These are phyloP conservation scores for Xylaria curta DNA, from an alignment of 495 filamentous ascomycete species.

Conservation along the genomic window DNA sequence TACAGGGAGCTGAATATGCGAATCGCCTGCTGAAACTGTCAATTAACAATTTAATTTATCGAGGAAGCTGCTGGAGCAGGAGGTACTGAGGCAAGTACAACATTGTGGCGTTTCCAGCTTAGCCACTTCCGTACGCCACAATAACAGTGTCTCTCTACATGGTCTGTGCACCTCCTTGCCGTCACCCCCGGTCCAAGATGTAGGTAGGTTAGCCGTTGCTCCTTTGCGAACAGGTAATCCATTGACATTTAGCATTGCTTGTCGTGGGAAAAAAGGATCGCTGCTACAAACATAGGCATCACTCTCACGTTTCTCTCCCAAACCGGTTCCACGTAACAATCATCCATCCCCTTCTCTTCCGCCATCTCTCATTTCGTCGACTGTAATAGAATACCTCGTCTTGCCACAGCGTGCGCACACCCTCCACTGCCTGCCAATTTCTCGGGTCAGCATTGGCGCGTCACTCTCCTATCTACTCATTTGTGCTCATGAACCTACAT, in stretches of 20 bases:
- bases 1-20: too few relatives aligned
- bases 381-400: slow-evolving; percentile 38
- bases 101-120: too few relatives aligned
- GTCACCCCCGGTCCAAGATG: neutral
- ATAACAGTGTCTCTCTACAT: too few relatives aligned
- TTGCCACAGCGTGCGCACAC: slow-evolving; percentile 23
- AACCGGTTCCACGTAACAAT: slow-evolving; percentile 33
- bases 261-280: slow-evolving; percentile 34
- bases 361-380: slow-evolving; percentile 27
- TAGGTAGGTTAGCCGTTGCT: slow-evolving; percentile 11
- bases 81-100: too few relatives aligned
- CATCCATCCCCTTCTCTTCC: slow-evolving; percentile 23
- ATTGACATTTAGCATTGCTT: slow-evolving; percentile 30
- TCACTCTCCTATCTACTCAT: slow-evolving; percentile 25
- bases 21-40: too few relatives aligned
- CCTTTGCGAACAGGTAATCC: slow-evolving; percentile 45
- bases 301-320: slow-evolving; percentile 31
- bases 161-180: slow-evolving; percentile 13
- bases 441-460: slow-evolving; percentile 20
- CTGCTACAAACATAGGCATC: slow-evolving; percentile 30
- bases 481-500: slow-evolving; percentile 28
- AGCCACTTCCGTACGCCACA: too few relatives aligned
- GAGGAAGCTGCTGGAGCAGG: too few relatives aligned
- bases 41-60: too few relatives aligned
- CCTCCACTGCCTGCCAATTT: slow-evolving; percentile 23